Conservation (phyloP, 1,139 yeast species). For the Lodderomyces orthopsilosis region DNA sequence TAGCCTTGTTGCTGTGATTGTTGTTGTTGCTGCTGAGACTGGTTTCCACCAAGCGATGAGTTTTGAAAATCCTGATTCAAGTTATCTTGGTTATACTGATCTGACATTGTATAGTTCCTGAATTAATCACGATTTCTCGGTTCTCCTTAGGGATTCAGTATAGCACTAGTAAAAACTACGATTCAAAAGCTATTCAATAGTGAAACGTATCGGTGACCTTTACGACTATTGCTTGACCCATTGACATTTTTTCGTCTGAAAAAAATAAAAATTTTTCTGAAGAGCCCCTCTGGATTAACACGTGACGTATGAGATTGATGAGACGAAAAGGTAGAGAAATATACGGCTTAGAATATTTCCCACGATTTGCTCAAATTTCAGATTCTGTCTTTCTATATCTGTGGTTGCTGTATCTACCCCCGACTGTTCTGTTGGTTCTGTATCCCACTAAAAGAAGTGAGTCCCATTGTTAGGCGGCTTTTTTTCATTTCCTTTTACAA, state of each 20-base stretch:
- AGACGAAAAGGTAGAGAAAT: neutral
- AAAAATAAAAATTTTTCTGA: constrained; percentile 1
- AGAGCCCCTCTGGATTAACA: neutral
- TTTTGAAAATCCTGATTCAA: constrained; percentile 56
- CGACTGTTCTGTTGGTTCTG: too few species aligned
- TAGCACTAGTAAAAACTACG: neutral
- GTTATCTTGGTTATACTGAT: constrained; percentile 48
- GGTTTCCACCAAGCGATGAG: constrained; percentile 32
- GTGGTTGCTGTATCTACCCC: too few species aligned
- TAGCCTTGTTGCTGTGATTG: constrained; percentile 15
- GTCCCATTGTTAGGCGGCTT: neutral
- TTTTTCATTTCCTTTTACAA: neutral
- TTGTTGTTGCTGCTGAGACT: constrained; percentile 17
- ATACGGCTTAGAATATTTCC: too few species aligned
- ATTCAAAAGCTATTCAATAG: neutral
- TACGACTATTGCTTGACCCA: neutral
- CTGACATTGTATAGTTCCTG: constrained; percentile 37
- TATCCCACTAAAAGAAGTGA: neutral
- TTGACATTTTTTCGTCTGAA: neutral
- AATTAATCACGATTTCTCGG: neutral
- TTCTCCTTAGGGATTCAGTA: neutral
- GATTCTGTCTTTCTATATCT: too few species aligned
- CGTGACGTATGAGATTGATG: too few species aligned
- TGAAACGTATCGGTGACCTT: neutral
- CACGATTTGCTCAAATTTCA: too few species aligned